A percentile compares a stretch with the other conserved stretches of the same genome.
Evolutionary conservation across 306 rosid genomes (phyloP).

Genomic region (Cyamopsis tetragonoloba): DNA sequence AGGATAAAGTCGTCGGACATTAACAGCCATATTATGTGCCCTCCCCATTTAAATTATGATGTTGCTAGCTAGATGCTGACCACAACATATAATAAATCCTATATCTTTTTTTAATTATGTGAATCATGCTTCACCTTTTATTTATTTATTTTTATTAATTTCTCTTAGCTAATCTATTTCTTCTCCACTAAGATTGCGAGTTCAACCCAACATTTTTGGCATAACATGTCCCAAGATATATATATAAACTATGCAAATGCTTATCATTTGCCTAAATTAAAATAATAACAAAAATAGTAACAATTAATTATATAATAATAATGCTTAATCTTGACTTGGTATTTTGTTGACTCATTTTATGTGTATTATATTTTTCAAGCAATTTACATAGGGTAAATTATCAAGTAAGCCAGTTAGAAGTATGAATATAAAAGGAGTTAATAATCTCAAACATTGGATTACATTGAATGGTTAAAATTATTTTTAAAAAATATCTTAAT

Average conservation of each 20-base stretch:
- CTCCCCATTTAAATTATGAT: constrained; percentile 19
- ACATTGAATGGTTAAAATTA: too few species aligned
- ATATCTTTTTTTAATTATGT: constrained; percentile 18
- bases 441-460: too few species aligned
- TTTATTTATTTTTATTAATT: too few species aligned
- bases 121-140: background rate
- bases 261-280: background rate
- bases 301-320: too few species aligned
- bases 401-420: too few species aligned
- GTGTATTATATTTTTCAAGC: too few species aligned
- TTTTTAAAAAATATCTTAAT: too few species aligned
- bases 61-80: constrained; percentile 23
- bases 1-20: background rate
- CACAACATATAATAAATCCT: constrained; percentile 25
- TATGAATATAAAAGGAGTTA: too few species aligned
- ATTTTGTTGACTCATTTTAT: background rate
- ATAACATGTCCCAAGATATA: background rate
- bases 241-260: background rate
- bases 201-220: background rate
- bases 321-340: constrained; percentile 6
- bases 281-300: too few species aligned
- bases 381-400: too few species aligned
- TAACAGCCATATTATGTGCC: constrained; percentile 33
- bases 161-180: background rate
- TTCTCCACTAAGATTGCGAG: constrained; percentile 11